phyloP scores from a whole-genome alignment of 768 basidiomycete genomes.

The Lentinula detonsa region DNA sequence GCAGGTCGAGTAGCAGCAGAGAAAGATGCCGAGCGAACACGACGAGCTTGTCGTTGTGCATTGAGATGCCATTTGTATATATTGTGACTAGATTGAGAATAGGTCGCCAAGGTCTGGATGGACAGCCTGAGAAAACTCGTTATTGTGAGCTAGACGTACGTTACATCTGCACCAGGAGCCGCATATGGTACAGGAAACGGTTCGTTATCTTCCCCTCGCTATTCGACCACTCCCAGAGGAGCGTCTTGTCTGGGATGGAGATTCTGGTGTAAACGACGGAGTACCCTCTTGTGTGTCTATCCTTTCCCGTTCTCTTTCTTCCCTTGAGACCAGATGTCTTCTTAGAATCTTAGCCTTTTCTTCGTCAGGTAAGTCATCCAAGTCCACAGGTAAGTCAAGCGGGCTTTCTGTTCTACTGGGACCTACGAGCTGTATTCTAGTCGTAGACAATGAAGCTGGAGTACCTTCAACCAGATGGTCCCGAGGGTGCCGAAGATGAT shows the following conservation, averaged over 20 bases:
- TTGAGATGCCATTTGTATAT: conserved; percentile 95
- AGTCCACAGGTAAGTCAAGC: conserved; percentile 55
- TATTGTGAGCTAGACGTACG: conserved; percentile 52
- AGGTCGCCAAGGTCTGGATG: not conserved
- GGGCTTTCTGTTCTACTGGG: conserved; percentile 25
- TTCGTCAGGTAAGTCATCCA: too few species aligned
- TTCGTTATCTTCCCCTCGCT: conserved; percentile 51
- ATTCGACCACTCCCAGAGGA: conserved; percentile 13
- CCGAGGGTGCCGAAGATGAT: conserved; percentile 12
- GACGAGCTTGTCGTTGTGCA: conserved; percentile 50
- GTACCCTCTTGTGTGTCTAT: not conserved
- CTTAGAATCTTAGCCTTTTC: conserved; percentile 80
- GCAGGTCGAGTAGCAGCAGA: conserved; percentile 45
- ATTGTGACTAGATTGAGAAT: conserved; percentile 51
- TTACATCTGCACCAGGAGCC: conserved; percentile 85
- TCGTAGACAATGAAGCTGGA: conserved; percentile 21
- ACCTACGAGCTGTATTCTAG: conserved; percentile 22
- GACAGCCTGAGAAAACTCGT: not conserved
- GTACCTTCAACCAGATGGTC: conserved; percentile 8
- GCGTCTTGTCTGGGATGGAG: conserved; percentile 13
- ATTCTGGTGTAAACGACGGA: not conserved
- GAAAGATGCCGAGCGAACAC: conserved; percentile 68
- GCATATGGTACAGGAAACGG: conserved; percentile 86
- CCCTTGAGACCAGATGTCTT: conserved; percentile 75
- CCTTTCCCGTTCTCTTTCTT: conserved; percentile 31